Evolutionary conservation across 1,284 basidiomycete genomes (phyloP).

Genomic region (Microstroma glucosiphilum): DNA sequence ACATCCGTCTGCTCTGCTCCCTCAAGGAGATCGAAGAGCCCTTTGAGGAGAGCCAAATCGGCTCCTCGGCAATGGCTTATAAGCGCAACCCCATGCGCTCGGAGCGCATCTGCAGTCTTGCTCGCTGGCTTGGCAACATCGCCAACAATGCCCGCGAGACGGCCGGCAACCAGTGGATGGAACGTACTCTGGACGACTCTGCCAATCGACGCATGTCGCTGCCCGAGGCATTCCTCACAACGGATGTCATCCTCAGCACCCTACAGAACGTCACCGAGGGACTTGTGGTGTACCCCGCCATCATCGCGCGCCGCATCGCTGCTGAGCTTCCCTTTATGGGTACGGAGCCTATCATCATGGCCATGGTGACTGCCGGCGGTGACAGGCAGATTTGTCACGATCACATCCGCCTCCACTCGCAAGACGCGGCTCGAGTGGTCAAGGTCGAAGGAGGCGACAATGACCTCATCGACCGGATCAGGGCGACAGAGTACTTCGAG

Average conservation of each 20-base stretch:
- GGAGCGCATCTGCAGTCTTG: constrained; percentile 90
- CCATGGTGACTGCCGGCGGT: constrained; percentile 85
- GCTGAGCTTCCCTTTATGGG: constrained; percentile 97
- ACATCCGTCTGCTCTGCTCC: constrained; percentile 61
- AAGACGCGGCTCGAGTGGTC: constrained; percentile 88
- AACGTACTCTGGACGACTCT: constrained; percentile 47
- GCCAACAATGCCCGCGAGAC: constrained; percentile 49
- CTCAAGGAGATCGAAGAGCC: constrained; percentile 92
- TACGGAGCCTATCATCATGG: constrained; percentile 97
- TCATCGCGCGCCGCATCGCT: constrained; percentile 81
- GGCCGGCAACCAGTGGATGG: constrained; percentile 54
- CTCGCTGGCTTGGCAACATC: constrained; percentile 66
- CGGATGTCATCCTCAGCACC: constrained; percentile 90
- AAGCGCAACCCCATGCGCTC: constrained; percentile 99
- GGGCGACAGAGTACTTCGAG: constrained; percentile 62
- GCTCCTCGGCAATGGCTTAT: constrained; percentile 93
- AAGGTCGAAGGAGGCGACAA: constrained; percentile 93
- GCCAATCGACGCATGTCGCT: constrained; percentile 93
- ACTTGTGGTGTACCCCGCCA: constrained; percentile 91
- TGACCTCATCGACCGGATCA: constrained; percentile 85
- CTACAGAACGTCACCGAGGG: constrained; percentile 96
- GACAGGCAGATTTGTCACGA: constrained; percentile 96
- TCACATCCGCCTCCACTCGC: constrained; percentile 89
- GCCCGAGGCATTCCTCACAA: constrained; percentile 93
- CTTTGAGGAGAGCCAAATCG: constrained; percentile 97